Conservation (phyloP, 148 eudicot genomes). For the Fagopyrum tataricum region DNA sequence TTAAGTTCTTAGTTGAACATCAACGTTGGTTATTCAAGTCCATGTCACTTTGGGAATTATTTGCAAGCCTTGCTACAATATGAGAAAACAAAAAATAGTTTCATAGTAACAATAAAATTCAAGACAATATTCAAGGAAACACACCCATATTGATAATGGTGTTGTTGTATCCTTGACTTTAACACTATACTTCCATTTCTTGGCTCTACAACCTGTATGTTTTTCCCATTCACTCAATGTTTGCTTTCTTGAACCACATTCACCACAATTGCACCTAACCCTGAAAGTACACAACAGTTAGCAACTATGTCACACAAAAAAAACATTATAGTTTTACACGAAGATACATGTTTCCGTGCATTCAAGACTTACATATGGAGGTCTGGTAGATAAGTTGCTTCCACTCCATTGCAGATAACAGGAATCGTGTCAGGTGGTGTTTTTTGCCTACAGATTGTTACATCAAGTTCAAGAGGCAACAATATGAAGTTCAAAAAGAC, state of each 20-base stretch:
- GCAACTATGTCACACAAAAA: background rate
- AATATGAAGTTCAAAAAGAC: constrained; percentile 1
- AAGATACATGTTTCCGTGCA: too few species aligned
- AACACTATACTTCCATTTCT: constrained; percentile 91
- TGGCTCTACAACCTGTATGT: constrained; percentile 93
- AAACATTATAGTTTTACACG: too few species aligned
- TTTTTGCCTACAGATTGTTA: constrained; percentile 23
- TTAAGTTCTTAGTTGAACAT: background rate
- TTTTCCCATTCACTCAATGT: constrained; percentile 82
- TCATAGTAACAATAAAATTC: background rate
- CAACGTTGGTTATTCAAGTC: background rate
- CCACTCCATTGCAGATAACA: constrained; percentile 80
- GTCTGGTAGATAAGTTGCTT: constrained; percentile 57
- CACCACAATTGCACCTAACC: constrained; percentile 77
- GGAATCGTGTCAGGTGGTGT: constrained; percentile 41
- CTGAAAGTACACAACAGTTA: constrained; percentile 28
- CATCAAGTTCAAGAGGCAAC: background rate
- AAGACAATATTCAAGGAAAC: constrained; percentile 19
- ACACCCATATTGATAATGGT: constrained; percentile 75
- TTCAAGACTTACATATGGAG: constrained; percentile 60
- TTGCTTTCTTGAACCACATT: constrained; percentile 62
- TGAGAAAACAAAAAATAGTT: background rate
- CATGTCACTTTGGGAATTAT: background rate
- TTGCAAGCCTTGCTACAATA: background rate
- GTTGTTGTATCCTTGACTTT: constrained; percentile 69